These are phyloP conservation scores for Thelephora aurantiotincta DNA, from an alignment of 768 basidiomycete species.

Conservation along the genomic window DNA sequence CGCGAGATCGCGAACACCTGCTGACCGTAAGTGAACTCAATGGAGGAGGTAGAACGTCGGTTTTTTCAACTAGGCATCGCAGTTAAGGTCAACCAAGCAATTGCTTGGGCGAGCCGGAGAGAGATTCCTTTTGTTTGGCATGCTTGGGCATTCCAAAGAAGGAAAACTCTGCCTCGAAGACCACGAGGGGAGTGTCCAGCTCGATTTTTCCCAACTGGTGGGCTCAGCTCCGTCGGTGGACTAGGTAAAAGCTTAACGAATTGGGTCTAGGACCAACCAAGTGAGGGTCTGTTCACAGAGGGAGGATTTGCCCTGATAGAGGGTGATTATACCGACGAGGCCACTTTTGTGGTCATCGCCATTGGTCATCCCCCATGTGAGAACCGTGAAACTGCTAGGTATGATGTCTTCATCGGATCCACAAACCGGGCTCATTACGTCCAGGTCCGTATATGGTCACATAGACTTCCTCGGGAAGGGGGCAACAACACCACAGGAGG, in stretches of 20 bases:
- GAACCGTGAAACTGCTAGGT: constrained; percentile 73
- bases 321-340: constrained; percentile 92
- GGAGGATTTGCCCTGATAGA: constrained; percentile 92
- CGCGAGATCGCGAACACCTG: constrained; percentile 73
- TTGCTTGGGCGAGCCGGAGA: constrained; percentile 81
- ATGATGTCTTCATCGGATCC: constrained; percentile 9
- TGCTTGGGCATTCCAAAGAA: constrained; percentile 82
- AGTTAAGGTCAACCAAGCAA: constrained; percentile 95
- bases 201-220: constrained; percentile 83
- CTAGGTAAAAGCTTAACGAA: constrained; percentile 7
- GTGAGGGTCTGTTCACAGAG: constrained; percentile 92
- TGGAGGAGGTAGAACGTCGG: not conserved
- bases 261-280: constrained; percentile 57
- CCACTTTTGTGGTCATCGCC: constrained; percentile 76
- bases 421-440: not conserved
- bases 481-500: constrained; percentile 78
- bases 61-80: constrained; percentile 5
- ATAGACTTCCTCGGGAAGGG: constrained; percentile 97
- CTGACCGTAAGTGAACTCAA: constrained; percentile 50
- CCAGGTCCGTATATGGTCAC: constrained; percentile 86
- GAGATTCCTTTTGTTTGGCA: constrained; percentile 85
- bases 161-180: constrained; percentile 89
- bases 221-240: constrained; percentile 12
- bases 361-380: constrained; percentile 98
- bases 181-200: constrained; percentile 75